Conservation (phyloP, 768 basidiomycete genomes). For the Phlebiopsis gigantea region DNA sequence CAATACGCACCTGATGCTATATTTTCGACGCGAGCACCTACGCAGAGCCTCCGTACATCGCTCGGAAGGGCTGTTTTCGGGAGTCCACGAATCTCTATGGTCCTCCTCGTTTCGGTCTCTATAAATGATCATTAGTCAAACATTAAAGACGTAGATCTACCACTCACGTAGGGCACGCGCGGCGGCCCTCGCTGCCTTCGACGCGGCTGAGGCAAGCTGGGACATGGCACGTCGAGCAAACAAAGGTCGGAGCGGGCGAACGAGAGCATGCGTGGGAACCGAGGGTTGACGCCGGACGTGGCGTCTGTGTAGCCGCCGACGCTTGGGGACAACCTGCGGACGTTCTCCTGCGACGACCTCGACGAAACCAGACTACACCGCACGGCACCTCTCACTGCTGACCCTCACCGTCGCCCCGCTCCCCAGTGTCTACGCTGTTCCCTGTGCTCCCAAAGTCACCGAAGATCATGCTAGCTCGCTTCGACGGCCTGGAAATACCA, state of each 20-base stretch:
- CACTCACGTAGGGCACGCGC: background rate
- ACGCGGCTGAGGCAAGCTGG: background rate
- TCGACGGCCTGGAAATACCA: background rate
- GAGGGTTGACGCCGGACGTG: too few species aligned
- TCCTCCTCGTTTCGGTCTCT: background rate
- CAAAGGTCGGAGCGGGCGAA: background rate
- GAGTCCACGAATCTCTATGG: slow-evolving; percentile 36
- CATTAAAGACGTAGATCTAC: too few species aligned
- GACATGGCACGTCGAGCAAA: background rate
- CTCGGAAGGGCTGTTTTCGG: slow-evolving; percentile 47
- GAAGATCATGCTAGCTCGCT: background rate
- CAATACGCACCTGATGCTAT: slow-evolving; percentile 20
- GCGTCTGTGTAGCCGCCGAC: too few species aligned
- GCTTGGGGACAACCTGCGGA: too few species aligned
- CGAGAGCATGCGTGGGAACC: background rate
- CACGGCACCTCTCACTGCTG: background rate
- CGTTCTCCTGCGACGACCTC: background rate
- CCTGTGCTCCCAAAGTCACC: background rate
- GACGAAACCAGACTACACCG: background rate
- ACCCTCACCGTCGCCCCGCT: background rate
- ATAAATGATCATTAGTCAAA: background rate
- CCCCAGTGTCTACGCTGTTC: background rate
- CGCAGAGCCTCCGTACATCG: slow-evolving; percentile 40
- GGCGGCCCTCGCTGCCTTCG: background rate
- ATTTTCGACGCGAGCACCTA: slow-evolving; percentile 29